Percentiles rank a stretch among this genome's conserved stretches.
Conservation (phyloP, 2,329 filamentous ascomycete genomes). For the Penicillium sp. region DNA sequence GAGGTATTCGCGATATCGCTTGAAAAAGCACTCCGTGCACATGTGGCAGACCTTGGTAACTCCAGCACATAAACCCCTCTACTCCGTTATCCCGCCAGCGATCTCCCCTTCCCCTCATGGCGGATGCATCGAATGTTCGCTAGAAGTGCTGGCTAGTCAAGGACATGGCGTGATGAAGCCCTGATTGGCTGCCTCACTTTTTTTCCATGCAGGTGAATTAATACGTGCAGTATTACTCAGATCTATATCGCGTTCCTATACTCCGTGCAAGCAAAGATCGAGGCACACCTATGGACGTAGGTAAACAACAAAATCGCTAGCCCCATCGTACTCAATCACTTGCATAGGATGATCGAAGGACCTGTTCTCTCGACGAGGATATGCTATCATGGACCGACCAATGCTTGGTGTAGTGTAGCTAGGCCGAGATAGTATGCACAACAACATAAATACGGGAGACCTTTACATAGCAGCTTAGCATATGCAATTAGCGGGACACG, state of each 20-base stretch:
- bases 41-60: background rate
- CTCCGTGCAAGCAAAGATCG: background rate
- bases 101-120: conserved; percentile 1
- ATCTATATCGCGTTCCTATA: background rate
- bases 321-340: background rate
- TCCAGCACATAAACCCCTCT: background rate
- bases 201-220: background rate
- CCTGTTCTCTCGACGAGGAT: too few relatives aligned
- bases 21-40: background rate
- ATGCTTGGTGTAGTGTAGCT: background rate
- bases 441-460: background rate
- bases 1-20: background rate
- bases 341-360: background rate
- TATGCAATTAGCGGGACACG: background rate
- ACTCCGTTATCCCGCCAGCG: background rate
- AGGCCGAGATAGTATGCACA: background rate
- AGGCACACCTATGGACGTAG: too few relatives aligned
- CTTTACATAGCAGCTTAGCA: background rate
- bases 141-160: background rate
- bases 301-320: background rate
- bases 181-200: conserved; percentile 5
- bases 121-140: conserved; percentile 5
- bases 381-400: background rate
- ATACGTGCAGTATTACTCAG: conserved; percentile 1
- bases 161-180: background rate